Percentiles rank a stretch among this genome's conserved stretches.
Conservation (phyloP, 257 asterid genomes). For the Solanum bulbocastanum region DNA sequence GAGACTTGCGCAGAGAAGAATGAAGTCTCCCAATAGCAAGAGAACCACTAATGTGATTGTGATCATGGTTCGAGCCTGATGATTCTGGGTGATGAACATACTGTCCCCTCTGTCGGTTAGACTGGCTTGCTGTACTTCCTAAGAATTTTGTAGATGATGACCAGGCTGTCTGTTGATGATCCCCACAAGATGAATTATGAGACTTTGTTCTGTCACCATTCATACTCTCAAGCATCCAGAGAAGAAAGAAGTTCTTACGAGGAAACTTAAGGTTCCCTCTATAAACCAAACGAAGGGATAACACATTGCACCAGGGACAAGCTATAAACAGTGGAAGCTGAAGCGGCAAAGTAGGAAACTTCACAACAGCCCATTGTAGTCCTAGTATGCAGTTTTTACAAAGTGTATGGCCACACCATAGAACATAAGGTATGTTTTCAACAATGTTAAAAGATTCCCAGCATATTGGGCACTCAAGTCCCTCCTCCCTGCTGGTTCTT, state of each 20-base stretch:
- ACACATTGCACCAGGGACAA: conserved; percentile 92
- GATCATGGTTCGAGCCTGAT: conserved; percentile 31
- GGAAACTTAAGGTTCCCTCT: conserved; percentile 74
- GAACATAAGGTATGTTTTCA: conserved; percentile 79
- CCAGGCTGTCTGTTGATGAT: conserved; percentile 44
- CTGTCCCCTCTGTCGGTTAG: conserved; percentile 28
- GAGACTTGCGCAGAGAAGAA: conserved; percentile 44
- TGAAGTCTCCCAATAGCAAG: conserved; percentile 49
- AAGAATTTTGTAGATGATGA: conserved; percentile 26
- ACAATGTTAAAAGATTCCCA: conserved; percentile 93
- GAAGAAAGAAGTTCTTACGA: conserved; percentile 85
- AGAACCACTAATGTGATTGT: conserved; percentile 12
- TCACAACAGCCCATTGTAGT: conserved; percentile 85
- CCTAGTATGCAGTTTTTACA: conserved; percentile 91
- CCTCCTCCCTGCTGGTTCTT: conserved; percentile 50
- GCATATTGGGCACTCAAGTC: conserved; percentile 92
- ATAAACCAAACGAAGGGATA: conserved; percentile 71
- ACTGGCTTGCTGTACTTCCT: conserved; percentile 21
- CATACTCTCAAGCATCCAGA: conserved; percentile 98
- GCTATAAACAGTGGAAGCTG: conserved; percentile 89
- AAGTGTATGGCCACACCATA: conserved; percentile 98
- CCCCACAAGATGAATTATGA: conserved; percentile 41
- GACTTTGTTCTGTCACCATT: conserved; percentile 73
- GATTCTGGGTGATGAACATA: conserved; percentile 23
- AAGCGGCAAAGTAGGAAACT: conserved; percentile 59